Evolutionary conservation across 2,329 filamentous ascomycete species (phyloP), one percentile per base, ranked within the genome.

Genomic region (Colletotrichum eleusines): DNA sequence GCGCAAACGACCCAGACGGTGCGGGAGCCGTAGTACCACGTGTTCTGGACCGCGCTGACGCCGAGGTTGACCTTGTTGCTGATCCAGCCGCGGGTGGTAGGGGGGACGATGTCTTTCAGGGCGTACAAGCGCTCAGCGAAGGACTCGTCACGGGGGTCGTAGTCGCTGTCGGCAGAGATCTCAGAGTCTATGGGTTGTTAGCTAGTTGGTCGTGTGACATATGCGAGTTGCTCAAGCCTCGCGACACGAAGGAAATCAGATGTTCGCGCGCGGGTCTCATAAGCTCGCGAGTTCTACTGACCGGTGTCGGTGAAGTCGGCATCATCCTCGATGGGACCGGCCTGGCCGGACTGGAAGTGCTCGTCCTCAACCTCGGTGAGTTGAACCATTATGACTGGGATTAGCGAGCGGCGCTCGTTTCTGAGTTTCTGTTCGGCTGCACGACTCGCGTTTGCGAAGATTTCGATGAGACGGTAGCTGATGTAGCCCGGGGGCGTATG

Each of bases 351-450:
- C 84, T 92, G 87, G 87, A 98, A 97, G 84, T 97, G 93, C 88
- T 98, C 95, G 81, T 98, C 95, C 81, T 97, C 92, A 79, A 98
- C 95, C 87, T 98, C 95, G 80, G 94, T 93, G 80, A 98, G 93
- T 84, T 95, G 94, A 83, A 98, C 95, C 95, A 98, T 98, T 77
- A 82, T 91, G 84, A 69, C 74, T 55, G 68, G 50, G 14, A 33
- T 50, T 61, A 8, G 38, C 23, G 33, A 62, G 64, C 64, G 46
- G 48, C 40, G 64, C 28, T 54, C 54, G 51, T 53, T 48, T 14
- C 33, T 67, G 26, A 42, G 54, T 23, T 40, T 12, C 33, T 28
- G 20, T 16, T 58, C 35, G 58, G 14, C 28, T 63, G 51, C 58
- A 46, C 28, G n/a, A 28, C n/a, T 57, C 7, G 23, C 33, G 33